phyloP scores from a whole-genome alignment of 177 flowering plant genomes.

The Vitis hybrid region DNA sequence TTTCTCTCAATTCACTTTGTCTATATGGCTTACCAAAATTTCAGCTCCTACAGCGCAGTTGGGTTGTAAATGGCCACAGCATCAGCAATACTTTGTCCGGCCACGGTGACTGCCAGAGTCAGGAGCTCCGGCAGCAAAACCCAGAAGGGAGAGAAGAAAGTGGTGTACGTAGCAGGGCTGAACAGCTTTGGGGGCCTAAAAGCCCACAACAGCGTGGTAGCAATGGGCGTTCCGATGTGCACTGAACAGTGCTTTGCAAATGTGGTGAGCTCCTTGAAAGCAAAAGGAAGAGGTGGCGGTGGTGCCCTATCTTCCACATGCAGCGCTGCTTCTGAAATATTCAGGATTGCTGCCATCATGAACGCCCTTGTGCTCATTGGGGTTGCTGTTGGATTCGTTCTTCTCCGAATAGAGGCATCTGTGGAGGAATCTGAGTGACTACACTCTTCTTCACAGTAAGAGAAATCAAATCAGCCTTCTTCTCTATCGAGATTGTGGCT shows the following conservation, averaged over 20 bases:
- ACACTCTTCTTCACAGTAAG: background rate
- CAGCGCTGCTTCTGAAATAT: slow-evolving; percentile 72
- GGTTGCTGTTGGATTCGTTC: slow-evolving; percentile 88
- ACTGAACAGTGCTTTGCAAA: slow-evolving; percentile 60
- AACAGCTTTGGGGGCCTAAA: slow-evolving; percentile 71
- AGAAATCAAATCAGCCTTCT: slow-evolving; percentile 1
- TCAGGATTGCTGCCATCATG: slow-evolving; percentile 76
- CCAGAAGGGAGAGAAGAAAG: slow-evolving; percentile 27
- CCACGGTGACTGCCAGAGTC: slow-evolving; percentile 12
- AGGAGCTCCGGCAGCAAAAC: slow-evolving; percentile 13
- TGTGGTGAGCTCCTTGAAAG: slow-evolving; percentile 49
- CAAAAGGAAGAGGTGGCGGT: slow-evolving; percentile 45
- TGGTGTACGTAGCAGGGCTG: slow-evolving; percentile 45
- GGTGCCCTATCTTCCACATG: slow-evolving; percentile 67
- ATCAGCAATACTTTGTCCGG: slow-evolving; percentile 32
- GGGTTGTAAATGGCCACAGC: slow-evolving; percentile 38
- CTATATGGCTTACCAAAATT: background rate
- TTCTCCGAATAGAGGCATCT: slow-evolving; percentile 76
- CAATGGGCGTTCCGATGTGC: slow-evolving; percentile 52
- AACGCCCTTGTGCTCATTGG: slow-evolving; percentile 71
- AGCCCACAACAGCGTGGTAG: slow-evolving; percentile 49
- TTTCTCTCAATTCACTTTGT: too few relatives aligned
- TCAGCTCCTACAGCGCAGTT: background rate
- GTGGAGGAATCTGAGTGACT: slow-evolving; percentile 63
- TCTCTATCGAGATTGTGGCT: background rate